phyloP scores from a whole-genome alignment of 2,329 filamentous ascomycete genomes.

The Beauveria asiatica region DNA sequence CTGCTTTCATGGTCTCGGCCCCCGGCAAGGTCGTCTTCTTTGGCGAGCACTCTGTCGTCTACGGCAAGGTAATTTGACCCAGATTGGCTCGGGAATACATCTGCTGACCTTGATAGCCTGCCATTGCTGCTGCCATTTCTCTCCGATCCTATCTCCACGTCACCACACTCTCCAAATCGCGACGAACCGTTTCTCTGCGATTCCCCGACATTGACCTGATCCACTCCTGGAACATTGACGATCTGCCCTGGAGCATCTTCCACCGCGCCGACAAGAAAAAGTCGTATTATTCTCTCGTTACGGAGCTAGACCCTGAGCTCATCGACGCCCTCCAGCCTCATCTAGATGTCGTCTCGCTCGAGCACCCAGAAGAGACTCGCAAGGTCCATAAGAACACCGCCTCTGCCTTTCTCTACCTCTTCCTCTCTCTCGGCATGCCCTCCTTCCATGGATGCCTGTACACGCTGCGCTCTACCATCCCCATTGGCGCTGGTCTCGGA shows the following conservation, averaged over 20 bases:
- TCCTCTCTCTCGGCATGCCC: slow-evolving; percentile 74
- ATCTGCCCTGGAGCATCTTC: slow-evolving; percentile 80
- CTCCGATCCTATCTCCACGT: slow-evolving; percentile 94
- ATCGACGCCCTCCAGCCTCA: slow-evolving; percentile 73
- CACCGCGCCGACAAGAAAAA: slow-evolving; percentile 79
- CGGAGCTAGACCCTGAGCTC: slow-evolving; percentile 73
- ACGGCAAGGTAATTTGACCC: slow-evolving; percentile 64
- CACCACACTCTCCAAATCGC: slow-evolving; percentile 86
- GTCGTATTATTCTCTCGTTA: slow-evolving; percentile 86
- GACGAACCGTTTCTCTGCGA: slow-evolving; percentile 74
- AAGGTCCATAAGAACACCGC: slow-evolving; percentile 81
- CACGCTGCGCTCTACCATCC: slow-evolving; percentile 86
- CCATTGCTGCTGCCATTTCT: slow-evolving; percentile 90
- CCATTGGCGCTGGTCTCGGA: slow-evolving; percentile 82
- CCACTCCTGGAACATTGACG: slow-evolving; percentile 91
- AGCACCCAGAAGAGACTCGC: slow-evolving; percentile 59
- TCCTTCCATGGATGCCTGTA: slow-evolving; percentile 77
- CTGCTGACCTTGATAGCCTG: slow-evolving; percentile 45
- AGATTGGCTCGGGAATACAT: neutral
- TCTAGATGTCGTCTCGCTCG: slow-evolving; percentile 60
- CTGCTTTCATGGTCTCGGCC: slow-evolving; percentile 94
- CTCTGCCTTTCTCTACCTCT: slow-evolving; percentile 83
- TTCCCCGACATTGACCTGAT: slow-evolving; percentile 86
- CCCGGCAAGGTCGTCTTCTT: slow-evolving; percentile 98
- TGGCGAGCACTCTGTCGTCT: slow-evolving; percentile 95